Conservation (phyloP, 2,329 filamentous ascomycete genomes). For the Clarireedia monteithiana region DNA sequence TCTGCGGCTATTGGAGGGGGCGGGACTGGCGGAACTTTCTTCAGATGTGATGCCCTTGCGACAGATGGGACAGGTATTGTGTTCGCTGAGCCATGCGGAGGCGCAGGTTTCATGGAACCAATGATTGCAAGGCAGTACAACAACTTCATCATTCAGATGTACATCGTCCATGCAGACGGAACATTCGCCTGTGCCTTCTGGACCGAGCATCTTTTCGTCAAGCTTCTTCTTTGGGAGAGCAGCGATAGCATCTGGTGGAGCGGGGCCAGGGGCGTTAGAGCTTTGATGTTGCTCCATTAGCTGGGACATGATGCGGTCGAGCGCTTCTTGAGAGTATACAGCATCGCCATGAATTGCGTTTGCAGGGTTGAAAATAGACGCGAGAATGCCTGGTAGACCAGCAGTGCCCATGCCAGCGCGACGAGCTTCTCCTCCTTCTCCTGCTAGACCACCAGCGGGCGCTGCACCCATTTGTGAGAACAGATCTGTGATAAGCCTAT, state of each 20-base stretch:
- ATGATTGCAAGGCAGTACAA: constrained; percentile 77
- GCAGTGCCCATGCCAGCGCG: constrained; percentile 31
- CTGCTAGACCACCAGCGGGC: constrained; percentile 11
- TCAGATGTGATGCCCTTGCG: constrained; percentile 37
- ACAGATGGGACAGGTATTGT: constrained; percentile 88
- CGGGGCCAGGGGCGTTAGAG: constrained; percentile 75
- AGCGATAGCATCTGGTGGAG: constrained; percentile 65
- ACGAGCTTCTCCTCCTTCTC: constrained; percentile 15
- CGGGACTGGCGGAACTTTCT: constrained; percentile 9
- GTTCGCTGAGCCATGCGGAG: constrained; percentile 74
- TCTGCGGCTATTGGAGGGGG: constrained; percentile 6
- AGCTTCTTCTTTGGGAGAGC: constrained; percentile 65
- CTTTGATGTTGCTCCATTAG: constrained; percentile 78
- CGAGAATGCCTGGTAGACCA: constrained; percentile 46
- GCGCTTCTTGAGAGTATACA: constrained; percentile 82
- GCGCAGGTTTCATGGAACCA: constrained; percentile 89
- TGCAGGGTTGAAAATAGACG: constrained; percentile 43
- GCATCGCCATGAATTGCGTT: constrained; percentile 61
- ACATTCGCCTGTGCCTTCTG: constrained; percentile 67
- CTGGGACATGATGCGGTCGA: constrained; percentile 80
- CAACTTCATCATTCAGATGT: constrained; percentile 62
- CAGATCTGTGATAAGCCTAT: constrained; percentile 24
- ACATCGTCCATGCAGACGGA: constrained; percentile 93
- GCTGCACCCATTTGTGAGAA: constrained; percentile 17
- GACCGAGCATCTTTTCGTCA: constrained; percentile 59